Conservation (phyloP, 495 filamentous ascomycete species). For the Gamarada debralockiae region DNA sequence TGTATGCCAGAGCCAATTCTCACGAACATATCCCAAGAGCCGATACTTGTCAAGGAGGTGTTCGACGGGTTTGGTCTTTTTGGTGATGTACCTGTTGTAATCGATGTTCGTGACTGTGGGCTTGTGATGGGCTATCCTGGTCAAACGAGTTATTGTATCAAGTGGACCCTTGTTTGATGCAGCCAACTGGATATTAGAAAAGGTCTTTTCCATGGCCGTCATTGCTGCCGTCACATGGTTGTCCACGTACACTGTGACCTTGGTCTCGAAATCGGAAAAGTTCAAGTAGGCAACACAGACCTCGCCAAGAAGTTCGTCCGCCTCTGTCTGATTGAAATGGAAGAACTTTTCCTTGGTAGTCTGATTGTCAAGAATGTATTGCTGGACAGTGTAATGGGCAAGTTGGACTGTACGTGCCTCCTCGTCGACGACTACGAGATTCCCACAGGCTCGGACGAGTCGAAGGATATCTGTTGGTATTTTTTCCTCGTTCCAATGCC, state of each 20-base stretch:
- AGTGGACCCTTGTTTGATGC: too few relatives aligned
- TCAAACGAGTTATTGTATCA: too few relatives aligned
- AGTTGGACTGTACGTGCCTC: constrained; percentile 27
- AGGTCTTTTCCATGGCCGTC: too few relatives aligned
- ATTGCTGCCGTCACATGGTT: too few relatives aligned
- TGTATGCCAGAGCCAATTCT: too few relatives aligned
- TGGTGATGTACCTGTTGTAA: too few relatives aligned
- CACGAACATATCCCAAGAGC: too few relatives aligned
- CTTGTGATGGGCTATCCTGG: too few relatives aligned
- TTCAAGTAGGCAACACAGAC: constrained; percentile 33
- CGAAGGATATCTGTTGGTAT: constrained; percentile 27
- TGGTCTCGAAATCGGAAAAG: constrained; percentile 30
- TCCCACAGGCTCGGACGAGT: constrained; percentile 27
- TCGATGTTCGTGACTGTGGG: too few relatives aligned
- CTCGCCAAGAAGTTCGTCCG: constrained; percentile 15
- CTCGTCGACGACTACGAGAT: constrained; percentile 32
- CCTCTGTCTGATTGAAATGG: not conserved
- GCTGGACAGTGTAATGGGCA: constrained; percentile 30
- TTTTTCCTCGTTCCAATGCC: not conserved
- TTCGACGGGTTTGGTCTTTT: too few relatives aligned
- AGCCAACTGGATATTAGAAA: too few relatives aligned
- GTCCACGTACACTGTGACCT: not conserved
- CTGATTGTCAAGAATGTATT: constrained; percentile 14
- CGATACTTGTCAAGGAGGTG: too few relatives aligned
- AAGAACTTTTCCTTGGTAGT: not conserved